Evolutionary conservation across 306 rosid species (phyloP), one percentile per base, ranked within the genome.

Genomic region (Cyclanthera cordifolia): DNA sequence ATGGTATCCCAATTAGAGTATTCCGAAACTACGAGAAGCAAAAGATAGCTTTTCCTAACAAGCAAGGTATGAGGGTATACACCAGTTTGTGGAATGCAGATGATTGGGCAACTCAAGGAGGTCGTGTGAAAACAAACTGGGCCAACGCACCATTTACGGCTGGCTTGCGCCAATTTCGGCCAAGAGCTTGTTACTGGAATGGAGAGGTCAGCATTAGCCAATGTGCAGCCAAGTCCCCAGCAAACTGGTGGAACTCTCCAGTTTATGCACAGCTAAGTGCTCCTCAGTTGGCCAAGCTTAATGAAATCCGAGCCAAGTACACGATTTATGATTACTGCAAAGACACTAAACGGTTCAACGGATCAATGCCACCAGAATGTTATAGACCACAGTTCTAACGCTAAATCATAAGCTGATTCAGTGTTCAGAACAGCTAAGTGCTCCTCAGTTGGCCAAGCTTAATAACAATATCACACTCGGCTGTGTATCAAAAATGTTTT

Each of bases 71-170:
- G 96, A 79, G 16, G 58, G 87, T 75, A 47, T 78, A 88, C 54
- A 67, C 90, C 32, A 91, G 86, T 74, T 71, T 91, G 61, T 89
- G 91, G 90, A 77, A 90, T 71, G 95, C 88, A 15, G 92, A 88
- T 74, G 68, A 83, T 53, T 86, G 95, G 97, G 96, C 96, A 52
- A 91, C 96, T 1, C 79, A 84, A 76, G 97, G 97, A 15, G 96
- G 96, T 12, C 75, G 82, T 28, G 85, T 56, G 8, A 85, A 91
- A 82, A 81, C 78, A n/a, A 71, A 88, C 43, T 88, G 96, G 96
- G 74, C 14, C 15, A 4, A 34, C 68, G 80, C 96, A n/a, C 97
- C 96, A 25, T 91, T 88, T 77, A 76, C 12, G 17, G 92, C 97
- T 6, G 74, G 76, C 41, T 52, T 84, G 1, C 72, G 72, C 11